Evolutionary conservation across 225 moss, liverwort and hornwort species (phyloP), one percentile per base, ranked within the genome.

Genomic region (Pseudisothecium myosuroides): DNA sequence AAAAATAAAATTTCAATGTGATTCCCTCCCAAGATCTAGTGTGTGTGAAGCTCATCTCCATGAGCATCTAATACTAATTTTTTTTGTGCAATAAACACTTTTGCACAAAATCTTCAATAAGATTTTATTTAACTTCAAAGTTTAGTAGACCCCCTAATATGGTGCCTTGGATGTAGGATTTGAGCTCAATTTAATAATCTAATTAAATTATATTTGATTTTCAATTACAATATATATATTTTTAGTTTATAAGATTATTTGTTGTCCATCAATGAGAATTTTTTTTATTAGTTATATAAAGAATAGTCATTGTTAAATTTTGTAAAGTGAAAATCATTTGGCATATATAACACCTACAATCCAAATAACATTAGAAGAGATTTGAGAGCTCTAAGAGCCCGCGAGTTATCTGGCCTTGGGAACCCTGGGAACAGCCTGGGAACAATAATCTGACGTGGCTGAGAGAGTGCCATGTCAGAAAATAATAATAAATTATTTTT

Each of bases 21-120:
- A n/a, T n/a, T 12, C 6, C 23, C 0, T n/a, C 4, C 37, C 12
- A 11, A 21, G n/a, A n/a, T 68, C 23, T 39, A 22, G 7, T 13
- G 7, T 4, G 0, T 22, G 7, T 22, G 1, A n/a, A 2, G 67
- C 4, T 67, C 12, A 67, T 67, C 11, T n/a, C 4, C 0, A n/a
- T 10, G 1, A 21, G 0, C 12, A 20, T 22, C 36, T 67, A 67
- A n/a, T 0, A 67, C 21, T 20, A n/a, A n/a, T n/a, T n/a, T n/a
- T n/a, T n/a, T n/a, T n/a, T n/a, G n/a, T n/a, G 13, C 39, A 24
- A 39, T 24, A 14, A 7, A 39, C 14, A 69, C 11, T 6, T 9
- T 69, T 24, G 24, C 8, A 69, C 3, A 69, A n/a, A 24, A 41
- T 37, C 39, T 39, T 39, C 24, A 39, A 39, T 24, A 39, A 39